Base-by-base conservation (phyloP, 495 filamentous ascomycete genomes). In the Trichoderma gamsii region DNA sequence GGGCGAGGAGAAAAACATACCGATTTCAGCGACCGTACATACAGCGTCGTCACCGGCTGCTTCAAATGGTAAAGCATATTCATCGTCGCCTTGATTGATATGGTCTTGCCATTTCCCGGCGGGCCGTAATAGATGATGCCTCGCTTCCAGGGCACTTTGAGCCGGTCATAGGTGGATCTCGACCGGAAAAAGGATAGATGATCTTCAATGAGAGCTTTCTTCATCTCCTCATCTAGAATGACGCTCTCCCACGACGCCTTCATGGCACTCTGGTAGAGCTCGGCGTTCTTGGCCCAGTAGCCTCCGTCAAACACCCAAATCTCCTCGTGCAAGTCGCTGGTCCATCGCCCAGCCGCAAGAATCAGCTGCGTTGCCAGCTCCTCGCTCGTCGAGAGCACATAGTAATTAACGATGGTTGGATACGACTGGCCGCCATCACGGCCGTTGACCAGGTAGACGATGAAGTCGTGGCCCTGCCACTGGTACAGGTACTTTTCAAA, bases 81-180 rank as follows among this genome's bases (percentile, higher is more conserved):
- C 85, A 89, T 89, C 49, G 85, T 79, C 21, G 88, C 88, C 77
- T 89, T 89, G 78, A 89, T 87, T 35, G 80, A 82, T 71, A 89
- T 85, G n/a, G 88, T 89, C 76, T 90, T 90, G 4, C 88, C 88
- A 70, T 89, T 89, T 0, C 85, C 85, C 0, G 84, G 85, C 12
- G 84, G 85, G 0, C 85, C 85, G 69, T 86, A 79, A 75, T 85
- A 86, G 64, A 87, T 86, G 49, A 87, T 73, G 1, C 83, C 83
- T 56, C 84, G 73, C 75, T 81, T 77, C 74, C 75, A 80, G 16
- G 88, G 86, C 12, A 90, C 86, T 65, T 82, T 81, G 21, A 89
- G 78, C n/a, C 79, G 70, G 6, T 74, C 71, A 73, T 90, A 91
- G 12, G 81, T 81, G 21, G 79, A 77, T 21, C 79, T 76, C 0